Percentiles rank a stretch among this genome's conserved stretches.
Evolutionary conservation across 441 rosid species (phyloP).

Genomic region (Pelargonium australe): DNA sequence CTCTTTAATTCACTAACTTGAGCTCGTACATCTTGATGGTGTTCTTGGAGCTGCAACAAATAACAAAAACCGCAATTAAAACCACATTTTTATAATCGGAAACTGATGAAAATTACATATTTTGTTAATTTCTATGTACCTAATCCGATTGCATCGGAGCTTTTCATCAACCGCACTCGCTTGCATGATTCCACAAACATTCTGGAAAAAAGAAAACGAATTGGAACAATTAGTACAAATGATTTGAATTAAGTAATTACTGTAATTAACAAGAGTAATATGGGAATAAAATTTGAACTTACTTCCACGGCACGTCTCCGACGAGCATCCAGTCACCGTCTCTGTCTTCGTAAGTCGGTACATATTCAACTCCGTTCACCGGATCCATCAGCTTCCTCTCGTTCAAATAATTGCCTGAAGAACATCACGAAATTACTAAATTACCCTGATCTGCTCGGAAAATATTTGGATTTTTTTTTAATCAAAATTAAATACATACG

Average conservation of each 20-base stretch:
- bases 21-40: slow-evolving; percentile 31
- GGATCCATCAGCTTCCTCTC: slow-evolving; percentile 30
- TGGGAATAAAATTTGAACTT: slow-evolving; percentile 21
- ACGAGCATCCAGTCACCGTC: slow-evolving; percentile 71
- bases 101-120: not conserved
- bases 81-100: not conserved
- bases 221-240: not conserved
- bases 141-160: slow-evolving; percentile 42
- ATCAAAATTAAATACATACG: slow-evolving; percentile 21
- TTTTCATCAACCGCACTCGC: slow-evolving; percentile 58
- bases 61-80: not conserved
- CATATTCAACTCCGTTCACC: slow-evolving; percentile 32
- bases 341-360: slow-evolving; percentile 55
- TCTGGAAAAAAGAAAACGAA: slow-evolving; percentile 25
- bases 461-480: not conserved
- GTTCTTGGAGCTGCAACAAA: slow-evolving; percentile 33
- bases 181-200: slow-evolving; percentile 67
- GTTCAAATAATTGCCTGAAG: slow-evolving; percentile 35
- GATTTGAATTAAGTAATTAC: not conserved
- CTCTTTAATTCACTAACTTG: slow-evolving; percentile 14
- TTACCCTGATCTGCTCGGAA: not conserved
- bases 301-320: slow-evolving; percentile 78
- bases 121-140: slow-evolving; percentile 18
- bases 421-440: not conserved
- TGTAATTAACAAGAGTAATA: slow-evolving; percentile 2